Conservation (phyloP, 148 eudicot species). For the Chenopodium quinoa region DNA sequence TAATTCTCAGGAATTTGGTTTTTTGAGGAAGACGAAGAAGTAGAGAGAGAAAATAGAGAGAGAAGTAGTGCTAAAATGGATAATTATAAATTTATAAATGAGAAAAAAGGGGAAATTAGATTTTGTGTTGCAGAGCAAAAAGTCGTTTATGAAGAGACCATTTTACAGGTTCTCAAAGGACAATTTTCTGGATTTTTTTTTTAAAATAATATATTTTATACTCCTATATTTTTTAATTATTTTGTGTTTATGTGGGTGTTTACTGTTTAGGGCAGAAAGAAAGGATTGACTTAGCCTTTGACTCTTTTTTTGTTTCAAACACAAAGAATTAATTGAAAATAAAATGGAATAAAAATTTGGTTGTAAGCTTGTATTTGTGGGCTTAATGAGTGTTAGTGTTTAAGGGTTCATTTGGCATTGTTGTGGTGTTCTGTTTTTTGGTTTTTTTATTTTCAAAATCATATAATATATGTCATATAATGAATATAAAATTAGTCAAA, state of each 20-base stretch:
- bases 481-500: too few relatives aligned
- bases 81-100: not conserved
- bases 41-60: not conserved
- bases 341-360: not conserved
- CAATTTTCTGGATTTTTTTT: not conserved
- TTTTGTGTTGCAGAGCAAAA: constrained; percentile 29
- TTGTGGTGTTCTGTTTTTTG: too few relatives aligned
- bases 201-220: not conserved
- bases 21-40: constrained; percentile 4
- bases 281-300: constrained; percentile 14
- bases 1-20: not conserved
- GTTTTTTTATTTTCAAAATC: too few relatives aligned
- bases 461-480: too few relatives aligned
- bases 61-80: constrained; percentile 17
- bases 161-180: constrained; percentile 20
- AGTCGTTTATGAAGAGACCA: not conserved
- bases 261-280: not conserved
- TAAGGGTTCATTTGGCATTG: too few relatives aligned
- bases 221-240: not conserved
- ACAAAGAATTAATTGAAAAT: not conserved
- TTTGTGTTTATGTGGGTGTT: not conserved
- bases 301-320: constrained; percentile 9
- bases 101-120: not conserved
- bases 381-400: not conserved
- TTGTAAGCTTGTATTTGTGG: not conserved